Evolutionary conservation across 1,284 basidiomycete genomes (phyloP), one percentile per base, ranked within the genome.

Genomic region (Exobasidium rhododendri): DNA sequence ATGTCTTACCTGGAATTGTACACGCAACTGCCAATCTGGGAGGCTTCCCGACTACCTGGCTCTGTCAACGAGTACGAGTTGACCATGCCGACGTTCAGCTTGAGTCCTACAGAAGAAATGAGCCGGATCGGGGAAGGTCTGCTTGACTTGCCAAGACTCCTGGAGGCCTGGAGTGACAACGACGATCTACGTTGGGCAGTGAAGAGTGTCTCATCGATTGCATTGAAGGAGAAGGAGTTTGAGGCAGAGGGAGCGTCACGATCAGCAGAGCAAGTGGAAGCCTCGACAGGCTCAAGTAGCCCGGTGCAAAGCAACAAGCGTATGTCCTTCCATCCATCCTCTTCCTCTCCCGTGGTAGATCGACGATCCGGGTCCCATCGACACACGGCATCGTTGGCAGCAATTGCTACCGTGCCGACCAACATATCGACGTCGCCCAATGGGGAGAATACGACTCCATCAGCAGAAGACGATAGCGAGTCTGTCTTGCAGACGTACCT

Each of bases 151-250:
- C 92, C 94, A 0, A 83, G 94, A 54, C 82, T 97, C 22, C 94
- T 98, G 77, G 94, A 97, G 79, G 89, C 93, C 17, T 94, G 96
- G 75, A 91, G 90, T 3, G 88, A 90, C 58, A 93, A 97, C 78
- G 89, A 91, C 67, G 90, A 90, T 10, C 84, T 96, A n/a, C 86
- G 87, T 1, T 94, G 92, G 81, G 91, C 89, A n/a, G 82, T 93
- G 55, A 85, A 88, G 64, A 91, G 90, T 0, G 83, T 94, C 2
- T 90, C 92, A 0, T 85, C 84, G 72, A 81, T 92, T 59, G 46
- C 68, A 0, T 45, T 58, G 44, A 59, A 20, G 4, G 51, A 28
- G 22, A 7, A 14, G 7, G 13, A 20, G 45, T 29, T n/a, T 28
- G 56, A 49, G 46, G 30, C 14, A 29, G 46, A 20, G n/a, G 85